Evolutionary conservation across 108 stramenopile species (phyloP).

Genomic region (Pseudonitzschia delicatissima): DNA sequence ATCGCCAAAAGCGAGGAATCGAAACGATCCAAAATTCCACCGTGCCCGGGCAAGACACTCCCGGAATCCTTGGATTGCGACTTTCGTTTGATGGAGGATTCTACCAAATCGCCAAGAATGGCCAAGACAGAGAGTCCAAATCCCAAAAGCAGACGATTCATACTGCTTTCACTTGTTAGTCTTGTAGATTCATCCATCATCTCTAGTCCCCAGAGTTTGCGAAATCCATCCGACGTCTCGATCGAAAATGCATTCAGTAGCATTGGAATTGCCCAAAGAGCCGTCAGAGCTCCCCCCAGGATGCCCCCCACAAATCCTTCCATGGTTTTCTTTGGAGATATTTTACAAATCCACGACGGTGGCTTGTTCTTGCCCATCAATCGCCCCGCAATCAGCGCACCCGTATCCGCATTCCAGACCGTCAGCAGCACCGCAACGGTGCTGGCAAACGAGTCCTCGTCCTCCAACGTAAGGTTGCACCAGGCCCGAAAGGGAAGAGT

Average conservation of each 20-base stretch:
- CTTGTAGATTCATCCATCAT: too few relatives aligned
- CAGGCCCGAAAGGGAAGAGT: constrained; percentile 64
- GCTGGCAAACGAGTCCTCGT: constrained; percentile 26
- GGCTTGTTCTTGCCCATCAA: too few relatives aligned
- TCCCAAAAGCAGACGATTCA: constrained; percentile 40
- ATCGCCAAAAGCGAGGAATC: constrained; percentile 72
- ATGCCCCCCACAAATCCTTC: constrained; percentile 50
- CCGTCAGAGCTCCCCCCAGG: constrained; percentile 33
- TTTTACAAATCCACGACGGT: too few relatives aligned
- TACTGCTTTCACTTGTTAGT: neutral
- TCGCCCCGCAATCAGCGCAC: constrained; percentile 66
- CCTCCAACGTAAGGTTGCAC: constrained; percentile 25
- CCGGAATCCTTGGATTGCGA: constrained; percentile 67
- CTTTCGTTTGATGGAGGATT: constrained; percentile 71
- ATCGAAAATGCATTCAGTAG: constrained; percentile 17
- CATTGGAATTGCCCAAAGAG: constrained; percentile 23
- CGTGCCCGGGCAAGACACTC: constrained; percentile 78
- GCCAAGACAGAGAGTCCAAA: constrained; percentile 53
- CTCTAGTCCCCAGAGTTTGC: neutral
- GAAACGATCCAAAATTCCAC: constrained; percentile 84
- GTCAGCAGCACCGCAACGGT: constrained; percentile 57
- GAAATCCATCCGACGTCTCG: neutral
- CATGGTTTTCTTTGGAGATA: constrained; percentile 52
- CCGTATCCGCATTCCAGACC: constrained; percentile 85
- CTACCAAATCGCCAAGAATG: constrained; percentile 75